phyloP scores from a whole-genome alignment of 139 green algal genomes.

The Desmodesmus armatus region DNA sequence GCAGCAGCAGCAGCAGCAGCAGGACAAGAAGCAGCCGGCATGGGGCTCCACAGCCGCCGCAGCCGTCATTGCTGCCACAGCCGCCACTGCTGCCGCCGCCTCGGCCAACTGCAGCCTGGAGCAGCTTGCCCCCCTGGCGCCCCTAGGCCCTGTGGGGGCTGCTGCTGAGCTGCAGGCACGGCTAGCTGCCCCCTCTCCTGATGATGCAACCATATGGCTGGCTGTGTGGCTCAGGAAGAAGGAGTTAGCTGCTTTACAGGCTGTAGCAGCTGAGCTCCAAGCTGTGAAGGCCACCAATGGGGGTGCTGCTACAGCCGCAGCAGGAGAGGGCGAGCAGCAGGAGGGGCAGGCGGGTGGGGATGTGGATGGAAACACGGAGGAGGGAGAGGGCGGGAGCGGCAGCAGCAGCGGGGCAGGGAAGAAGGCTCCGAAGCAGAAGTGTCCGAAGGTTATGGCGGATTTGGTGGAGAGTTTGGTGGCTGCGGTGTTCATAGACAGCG shows the following conservation, averaged over 20 bases:
- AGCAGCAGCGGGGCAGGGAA: neutral
- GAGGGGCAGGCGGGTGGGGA: neutral
- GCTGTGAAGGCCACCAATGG: neutral
- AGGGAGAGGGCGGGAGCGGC: neutral
- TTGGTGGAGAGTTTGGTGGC: slow-evolving; percentile 26
- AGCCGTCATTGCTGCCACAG: neutral
- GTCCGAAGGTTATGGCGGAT: slow-evolving; percentile 42
- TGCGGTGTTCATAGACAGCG: slow-evolving; percentile 44
- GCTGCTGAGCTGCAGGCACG: neutral
- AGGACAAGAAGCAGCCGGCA: neutral
- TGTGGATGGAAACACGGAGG: neutral
- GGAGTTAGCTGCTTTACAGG: neutral
- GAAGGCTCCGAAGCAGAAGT: neutral
- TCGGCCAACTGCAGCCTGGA: too few relatives aligned
- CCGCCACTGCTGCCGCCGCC: neutral
- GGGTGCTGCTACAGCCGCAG: neutral
- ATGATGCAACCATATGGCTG: slow-evolving; percentile 37
- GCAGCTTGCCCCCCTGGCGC: too few relatives aligned
- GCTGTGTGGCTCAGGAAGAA: slow-evolving; percentile 35
- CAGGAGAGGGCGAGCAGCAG: neutral
- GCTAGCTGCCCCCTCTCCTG: neutral
- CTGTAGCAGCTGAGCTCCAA: neutral
- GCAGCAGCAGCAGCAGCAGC: neutral
- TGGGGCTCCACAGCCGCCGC: too few relatives aligned
- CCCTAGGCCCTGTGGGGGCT: too few relatives aligned